Evolutionary conservation across 768 basidiomycete genomes (phyloP), one percentile per base, ranked within the genome.

Genomic region (Terana coerulea): DNA sequence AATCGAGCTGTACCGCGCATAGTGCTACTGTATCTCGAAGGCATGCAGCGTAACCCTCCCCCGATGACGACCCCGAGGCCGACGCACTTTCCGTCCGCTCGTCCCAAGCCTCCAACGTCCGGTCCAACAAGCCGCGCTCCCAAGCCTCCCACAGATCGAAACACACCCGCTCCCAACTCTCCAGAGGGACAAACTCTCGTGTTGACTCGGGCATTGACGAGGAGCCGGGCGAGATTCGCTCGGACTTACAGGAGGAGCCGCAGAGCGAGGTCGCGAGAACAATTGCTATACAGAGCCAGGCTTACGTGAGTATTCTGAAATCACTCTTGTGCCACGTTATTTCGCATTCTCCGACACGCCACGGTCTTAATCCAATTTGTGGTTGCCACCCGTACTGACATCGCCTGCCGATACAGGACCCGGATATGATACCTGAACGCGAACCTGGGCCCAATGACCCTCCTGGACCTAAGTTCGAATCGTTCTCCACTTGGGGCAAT

Each of bases 401-500:
- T n/a, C n/a, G n/a, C n/a, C n/a, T n/a, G n/a, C n/a, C n/a, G n/a
- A n/a, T n/a, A n/a, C n/a, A 25, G 48, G 14, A 61, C 43, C 24
- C 34, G 30, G 43, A 26, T 50, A 25, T 28, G 19, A 42, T 60
- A 54, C 60, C 57, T 31, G 57, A 83, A 75, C 81, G 70, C 40
- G 81, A 85, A 68, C 86, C 86, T 52, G 79, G 84, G 17, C 84
- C 85, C 8, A 67, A 82, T 54, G 86, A 88, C 64, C 81, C 77
- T 10, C 85, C 86, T 3, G 84, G 53, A 39, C 80, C 84, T 5
- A 83, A 77, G 55, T 87, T 88, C 63, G 83, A 82, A 59, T 88
- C 86, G 2, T 87, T 84, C 59, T 88, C 86, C 29, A 87, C 86
- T 11, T 89, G 86, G 68, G 86, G 86, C 11, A 89, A 89, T 65